Conservation (phyloP, 306 rosid genomes). For the Benincasa hispida region DNA sequence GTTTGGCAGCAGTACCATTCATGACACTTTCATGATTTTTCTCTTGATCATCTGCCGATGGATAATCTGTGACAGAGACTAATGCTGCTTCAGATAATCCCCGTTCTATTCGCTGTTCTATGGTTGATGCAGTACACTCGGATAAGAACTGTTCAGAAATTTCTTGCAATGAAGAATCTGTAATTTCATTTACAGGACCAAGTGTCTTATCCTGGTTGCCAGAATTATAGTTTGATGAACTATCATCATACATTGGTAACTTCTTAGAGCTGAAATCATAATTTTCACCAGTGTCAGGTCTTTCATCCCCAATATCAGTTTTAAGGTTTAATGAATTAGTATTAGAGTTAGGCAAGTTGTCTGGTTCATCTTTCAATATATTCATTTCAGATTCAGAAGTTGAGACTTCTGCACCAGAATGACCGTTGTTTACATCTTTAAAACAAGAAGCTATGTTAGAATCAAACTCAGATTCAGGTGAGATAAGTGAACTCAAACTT, state of each 20-base stretch:
- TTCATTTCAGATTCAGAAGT: slow-evolving; percentile 32
- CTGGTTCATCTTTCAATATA: slow-evolving; percentile 26
- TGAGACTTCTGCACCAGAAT: slow-evolving; percentile 30
- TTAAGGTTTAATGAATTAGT: slow-evolving; percentile 17
- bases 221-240: slow-evolving; percentile 18
- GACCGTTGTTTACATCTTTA: slow-evolving; percentile 33
- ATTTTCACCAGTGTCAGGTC: slow-evolving; percentile 19
- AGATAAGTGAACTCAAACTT: slow-evolving; percentile 15
- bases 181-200: slow-evolving; percentile 18
- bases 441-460: slow-evolving; percentile 32
- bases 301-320: slow-evolving; percentile 38
- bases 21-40: slow-evolving; percentile 19
- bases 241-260: slow-evolving; percentile 21
- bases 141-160: background rate
- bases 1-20: slow-evolving; percentile 33
- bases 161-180: slow-evolving; percentile 16
- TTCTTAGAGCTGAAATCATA: slow-evolving; percentile 9
- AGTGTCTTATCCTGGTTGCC: slow-evolving; percentile 34
- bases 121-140: background rate
- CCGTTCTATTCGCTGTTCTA: slow-evolving; percentile 14
- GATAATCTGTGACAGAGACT: slow-evolving; percentile 18
- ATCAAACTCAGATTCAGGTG: slow-evolving; percentile 39
- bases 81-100: slow-evolving; percentile 20
- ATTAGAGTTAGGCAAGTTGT: slow-evolving; percentile 22
- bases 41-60: slow-evolving; percentile 26